phyloP scores from a whole-genome alignment of 768 basidiomycete genomes.

The Lactifluus subvellereus region DNA sequence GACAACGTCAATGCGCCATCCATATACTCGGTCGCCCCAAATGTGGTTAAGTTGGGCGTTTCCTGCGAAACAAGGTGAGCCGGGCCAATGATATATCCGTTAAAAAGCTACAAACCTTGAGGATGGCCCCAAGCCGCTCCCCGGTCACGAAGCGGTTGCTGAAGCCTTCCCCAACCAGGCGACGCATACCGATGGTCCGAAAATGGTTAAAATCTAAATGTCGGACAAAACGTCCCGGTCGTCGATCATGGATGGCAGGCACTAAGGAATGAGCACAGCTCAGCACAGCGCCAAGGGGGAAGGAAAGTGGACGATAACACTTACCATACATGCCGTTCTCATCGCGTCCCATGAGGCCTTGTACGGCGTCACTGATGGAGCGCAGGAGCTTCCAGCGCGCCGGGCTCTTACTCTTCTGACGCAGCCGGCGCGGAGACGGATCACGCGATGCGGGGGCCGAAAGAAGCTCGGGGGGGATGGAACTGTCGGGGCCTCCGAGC shows the following conservation, averaged over 20 bases:
- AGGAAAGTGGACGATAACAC: constrained; percentile 26
- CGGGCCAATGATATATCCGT: neutral
- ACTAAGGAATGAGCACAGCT: constrained; percentile 36
- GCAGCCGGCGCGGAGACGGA: constrained; percentile 70
- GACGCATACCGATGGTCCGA: constrained; percentile 92
- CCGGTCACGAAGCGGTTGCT: constrained; percentile 91
- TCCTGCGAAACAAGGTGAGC: constrained; percentile 48
- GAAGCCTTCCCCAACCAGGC: constrained; percentile 85
- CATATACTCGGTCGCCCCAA: constrained; percentile 99
- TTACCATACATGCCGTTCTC: constrained; percentile 70
- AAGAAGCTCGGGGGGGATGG: constrained; percentile 68
- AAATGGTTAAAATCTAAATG: constrained; percentile 96
- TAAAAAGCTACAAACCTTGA: constrained; percentile 51
- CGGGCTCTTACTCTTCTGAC: constrained; percentile 74
- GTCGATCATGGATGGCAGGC: constrained; percentile 61
- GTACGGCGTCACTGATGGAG: constrained; percentile 73
- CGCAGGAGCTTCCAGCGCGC: constrained; percentile 79
- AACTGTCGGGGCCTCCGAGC: constrained; percentile 55
- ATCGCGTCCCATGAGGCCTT: constrained; percentile 56
- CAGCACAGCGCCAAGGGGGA: constrained; percentile 3
- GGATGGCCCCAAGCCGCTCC: constrained; percentile 68
- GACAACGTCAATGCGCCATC: constrained; percentile 82
- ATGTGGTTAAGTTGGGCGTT: constrained; percentile 76
- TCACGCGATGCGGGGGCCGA: constrained; percentile 79
- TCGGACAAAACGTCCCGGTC: constrained; percentile 74